Conservation (phyloP, 202 grass and related monocot genomes). For the Dendrocalamus latiflorus region DNA sequence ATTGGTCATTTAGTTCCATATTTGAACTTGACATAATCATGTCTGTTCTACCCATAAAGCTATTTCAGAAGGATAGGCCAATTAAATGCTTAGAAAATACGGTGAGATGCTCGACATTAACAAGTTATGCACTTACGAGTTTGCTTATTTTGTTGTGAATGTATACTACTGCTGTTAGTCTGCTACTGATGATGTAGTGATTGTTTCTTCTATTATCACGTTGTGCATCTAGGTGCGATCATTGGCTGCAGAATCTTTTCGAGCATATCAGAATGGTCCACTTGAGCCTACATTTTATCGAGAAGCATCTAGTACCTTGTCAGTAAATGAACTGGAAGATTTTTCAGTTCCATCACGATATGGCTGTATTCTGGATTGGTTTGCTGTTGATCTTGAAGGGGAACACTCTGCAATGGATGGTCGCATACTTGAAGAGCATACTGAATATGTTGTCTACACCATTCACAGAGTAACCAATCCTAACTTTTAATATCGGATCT, state of each 20-base stretch:
- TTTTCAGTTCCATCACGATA: too few species aligned
- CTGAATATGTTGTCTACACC: too few species aligned
- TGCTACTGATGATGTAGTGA: background rate
- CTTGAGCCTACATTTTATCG: slow-evolving; percentile 72
- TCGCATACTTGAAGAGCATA: too few species aligned
- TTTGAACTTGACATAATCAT: background rate
- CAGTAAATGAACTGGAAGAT: slow-evolving; percentile 36
- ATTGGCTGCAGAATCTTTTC: slow-evolving; percentile 77
- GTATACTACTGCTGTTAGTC: background rate
- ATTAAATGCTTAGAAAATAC: background rate
- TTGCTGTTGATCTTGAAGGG: too few species aligned
- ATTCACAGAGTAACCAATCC: slow-evolving; percentile 63
- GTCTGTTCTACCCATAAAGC: background rate
- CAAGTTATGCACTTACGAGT: background rate
- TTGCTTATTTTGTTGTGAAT: slow-evolving; percentile 22
- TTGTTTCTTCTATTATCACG: background rate
- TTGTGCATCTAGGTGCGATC: slow-evolving; percentile 73
- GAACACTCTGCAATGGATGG: too few species aligned
- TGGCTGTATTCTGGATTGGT: too few species aligned
- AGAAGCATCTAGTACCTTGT: slow-evolving; percentile 47
- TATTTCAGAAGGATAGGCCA: background rate
- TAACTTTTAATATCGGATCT: slow-evolving; percentile 18
- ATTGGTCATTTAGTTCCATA: background rate
- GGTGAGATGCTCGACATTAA: background rate
- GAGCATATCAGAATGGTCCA: slow-evolving; percentile 87